Evolutionary conservation across 2,329 filamentous ascomycete genomes (phyloP).

Genomic region (Lasiodiplodia sp.): DNA sequence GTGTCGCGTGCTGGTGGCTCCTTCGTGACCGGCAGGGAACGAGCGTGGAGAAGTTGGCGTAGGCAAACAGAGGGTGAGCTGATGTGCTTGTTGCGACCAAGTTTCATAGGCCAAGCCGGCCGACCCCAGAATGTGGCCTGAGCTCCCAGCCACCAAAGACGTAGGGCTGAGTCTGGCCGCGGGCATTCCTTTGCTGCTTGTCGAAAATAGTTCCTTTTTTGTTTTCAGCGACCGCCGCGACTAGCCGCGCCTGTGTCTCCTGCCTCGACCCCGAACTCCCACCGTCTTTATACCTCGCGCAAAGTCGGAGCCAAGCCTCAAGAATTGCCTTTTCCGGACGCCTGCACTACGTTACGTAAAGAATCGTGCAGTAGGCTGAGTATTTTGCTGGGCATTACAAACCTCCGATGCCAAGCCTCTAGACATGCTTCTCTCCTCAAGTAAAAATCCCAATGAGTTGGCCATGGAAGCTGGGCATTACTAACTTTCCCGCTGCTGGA

Average conservation of each 20-base stretch:
- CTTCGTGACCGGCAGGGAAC: not conserved
- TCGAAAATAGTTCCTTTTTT: not conserved
- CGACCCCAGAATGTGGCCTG: slow-evolving; percentile 22
- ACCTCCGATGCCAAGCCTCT: not conserved
- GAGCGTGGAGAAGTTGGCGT: slow-evolving; percentile 7
- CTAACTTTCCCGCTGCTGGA: not conserved
- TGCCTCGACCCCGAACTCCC: not conserved
- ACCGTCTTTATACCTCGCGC: not conserved
- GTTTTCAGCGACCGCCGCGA: not conserved
- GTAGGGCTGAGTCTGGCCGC: slow-evolving; percentile 16
- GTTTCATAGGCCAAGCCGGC: slow-evolving; percentile 20
- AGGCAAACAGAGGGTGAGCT: slow-evolving; percentile 11
- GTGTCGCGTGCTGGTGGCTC: slow-evolving; percentile 2
- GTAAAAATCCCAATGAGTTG: slow-evolving; percentile 1
- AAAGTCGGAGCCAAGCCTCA: not conserved
- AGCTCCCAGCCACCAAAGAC: slow-evolving; percentile 12
- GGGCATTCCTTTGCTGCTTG: not conserved
- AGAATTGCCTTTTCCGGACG: not conserved
- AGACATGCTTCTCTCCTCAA: not conserved
- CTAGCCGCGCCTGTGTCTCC: not conserved
- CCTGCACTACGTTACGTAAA: slow-evolving; percentile 13
- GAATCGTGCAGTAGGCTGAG: not conserved
- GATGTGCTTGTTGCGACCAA: slow-evolving; percentile 17
- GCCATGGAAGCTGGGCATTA: not conserved
- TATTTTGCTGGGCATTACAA: slow-evolving; percentile 10